Percentiles rank a stretch among this genome's conserved stretches.
Evolutionary conservation across 1,284 basidiomycete species (phyloP).

Genomic region (Austroboletus rostrupii): DNA sequence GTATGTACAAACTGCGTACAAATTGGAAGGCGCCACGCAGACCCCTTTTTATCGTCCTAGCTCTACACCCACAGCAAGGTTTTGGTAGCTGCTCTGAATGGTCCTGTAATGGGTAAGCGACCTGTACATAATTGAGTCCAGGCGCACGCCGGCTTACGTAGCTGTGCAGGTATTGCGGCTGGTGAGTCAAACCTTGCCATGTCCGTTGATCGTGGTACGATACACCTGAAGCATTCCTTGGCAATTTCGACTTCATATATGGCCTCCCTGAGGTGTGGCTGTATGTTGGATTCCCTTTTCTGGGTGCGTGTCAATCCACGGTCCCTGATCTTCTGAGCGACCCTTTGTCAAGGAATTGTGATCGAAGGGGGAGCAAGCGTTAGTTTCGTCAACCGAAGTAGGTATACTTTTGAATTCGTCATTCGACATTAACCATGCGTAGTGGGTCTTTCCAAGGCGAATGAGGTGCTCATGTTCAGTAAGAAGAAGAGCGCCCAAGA

Average conservation of each 20-base stretch:
- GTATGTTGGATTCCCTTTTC: constrained; percentile 61
- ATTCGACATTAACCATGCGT: neutral
- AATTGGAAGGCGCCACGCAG: neutral
- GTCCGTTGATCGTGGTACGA: neutral
- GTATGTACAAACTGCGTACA: constrained; percentile 35
- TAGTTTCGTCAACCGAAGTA: constrained; percentile 63
- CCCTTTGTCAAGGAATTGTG: constrained; percentile 45
- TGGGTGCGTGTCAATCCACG: constrained; percentile 42
- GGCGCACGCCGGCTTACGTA: constrained; percentile 1
- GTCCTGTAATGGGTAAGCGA: constrained; percentile 62
- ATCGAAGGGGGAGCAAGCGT: constrained; percentile 67
- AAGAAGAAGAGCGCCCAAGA: constrained; percentile 62
- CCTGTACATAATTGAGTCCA: neutral
- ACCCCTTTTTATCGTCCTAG: constrained; percentile 31
- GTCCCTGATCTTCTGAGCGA: constrained; percentile 1
- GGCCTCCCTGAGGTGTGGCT: constrained; percentile 60
- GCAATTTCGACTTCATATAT: constrained; percentile 73
- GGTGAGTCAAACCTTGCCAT: constrained; percentile 34
- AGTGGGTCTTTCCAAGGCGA: constrained; percentile 69
- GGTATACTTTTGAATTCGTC: neutral
- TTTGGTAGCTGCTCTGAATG: constrained; percentile 64
- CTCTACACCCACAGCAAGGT: constrained; percentile 64
- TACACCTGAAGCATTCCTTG: constrained; percentile 51
- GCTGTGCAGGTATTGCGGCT: constrained; percentile 56
- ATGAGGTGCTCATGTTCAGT: constrained; percentile 65